Evolutionary conservation across 768 basidiomycete species (phyloP), one percentile per base, ranked within the genome.

Genomic region (Rhodosporidiobolus sp.): DNA sequence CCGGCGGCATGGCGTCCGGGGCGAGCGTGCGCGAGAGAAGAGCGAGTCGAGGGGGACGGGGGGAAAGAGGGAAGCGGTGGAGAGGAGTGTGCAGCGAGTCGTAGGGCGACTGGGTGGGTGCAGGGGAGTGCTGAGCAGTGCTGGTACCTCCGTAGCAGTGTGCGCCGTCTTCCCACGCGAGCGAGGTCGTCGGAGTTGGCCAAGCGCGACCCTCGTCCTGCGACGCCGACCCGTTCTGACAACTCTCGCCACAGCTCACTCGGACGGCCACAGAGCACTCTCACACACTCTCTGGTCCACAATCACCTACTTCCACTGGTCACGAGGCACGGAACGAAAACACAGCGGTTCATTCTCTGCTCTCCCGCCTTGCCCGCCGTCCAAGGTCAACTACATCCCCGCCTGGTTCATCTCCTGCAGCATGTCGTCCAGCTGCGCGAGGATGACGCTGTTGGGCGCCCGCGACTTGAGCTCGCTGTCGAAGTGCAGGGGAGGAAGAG

Each of bases 361-460:
- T 17, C 48, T 24, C 48, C 19, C 4, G 5, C 48, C 5, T 4
- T 49, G 8, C 9, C 48, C 5, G 14, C 55, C 43, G 26, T 34
- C 63, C n/a, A n/a, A n/a, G n/a, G n/a, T n/a, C 35, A 17, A 16
- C 60, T 52, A 72, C 65, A 72, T 63, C 26, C 71, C 71, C 48
- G 67, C 53, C 14, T 65, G 57, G 45, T 61, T 45, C 71, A 76
- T 59, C 32, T 72, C 68, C n/a, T 62, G 49, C n/a, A 70, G 12
- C 4, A 72, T 24, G 48, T 72, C 65, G 28, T 74, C 70, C 14
- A 77, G 67, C 38, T 74, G 73, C 28, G 73, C 73, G 1, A 52
- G 67, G 30, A 77, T 75, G 63, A 74, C 34, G 30, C 60, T 64
- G 55, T 76, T 77, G 32, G 77, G 77, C 35, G 65, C 46, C 12